These are phyloP conservation scores for Fusarium sp. DNA, from an alignment of 2,329 filamentous ascomycete species.

Conservation along the genomic window DNA sequence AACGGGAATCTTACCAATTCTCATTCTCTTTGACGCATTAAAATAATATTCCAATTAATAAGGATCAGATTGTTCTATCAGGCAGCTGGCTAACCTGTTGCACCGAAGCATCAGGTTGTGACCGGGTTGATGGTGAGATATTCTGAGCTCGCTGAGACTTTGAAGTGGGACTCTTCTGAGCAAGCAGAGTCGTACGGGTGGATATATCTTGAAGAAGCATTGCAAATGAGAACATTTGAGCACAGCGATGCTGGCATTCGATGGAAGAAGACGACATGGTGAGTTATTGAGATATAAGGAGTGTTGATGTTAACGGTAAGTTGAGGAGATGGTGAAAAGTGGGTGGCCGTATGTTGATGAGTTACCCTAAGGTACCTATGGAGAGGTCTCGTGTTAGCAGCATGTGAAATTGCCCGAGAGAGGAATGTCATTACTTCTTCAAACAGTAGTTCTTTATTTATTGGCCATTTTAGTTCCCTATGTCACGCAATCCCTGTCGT, in stretches of 20 bases:
- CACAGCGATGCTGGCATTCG: slow-evolving; percentile 53
- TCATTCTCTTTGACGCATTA: not conserved
- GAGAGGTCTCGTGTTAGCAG: slow-evolving; percentile 1
- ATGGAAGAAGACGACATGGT: slow-evolving; percentile 40
- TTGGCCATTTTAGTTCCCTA: too few species aligned
- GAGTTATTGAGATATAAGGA: not conserved
- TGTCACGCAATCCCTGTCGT: too few species aligned
- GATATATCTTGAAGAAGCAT: slow-evolving; percentile 55
- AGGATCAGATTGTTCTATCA: slow-evolving; percentile 22
- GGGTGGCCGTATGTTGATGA: slow-evolving; percentile 8
- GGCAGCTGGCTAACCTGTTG: slow-evolving; percentile 26
- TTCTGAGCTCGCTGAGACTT: not conserved
- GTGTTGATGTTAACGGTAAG: slow-evolving; percentile 35
- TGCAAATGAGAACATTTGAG: slow-evolving; percentile 56
- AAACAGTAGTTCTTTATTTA: too few species aligned
- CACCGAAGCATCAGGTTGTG: slow-evolving; percentile 28
- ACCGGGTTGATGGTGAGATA: slow-evolving; percentile 14
- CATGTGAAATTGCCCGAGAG: slow-evolving; percentile 64
- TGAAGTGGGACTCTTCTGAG: slow-evolving; percentile 14
- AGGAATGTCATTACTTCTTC: too few species aligned
- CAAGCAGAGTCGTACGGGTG: slow-evolving; percentile 48
- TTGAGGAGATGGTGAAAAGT: slow-evolving; percentile 28
- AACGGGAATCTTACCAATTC: not conserved
- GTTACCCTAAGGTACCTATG: slow-evolving; percentile 19
- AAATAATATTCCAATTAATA: not conserved